Base-by-base conservation (phyloP, 305 asterid genomes). In the Fraxinus xanthoxyloides region DNA sequence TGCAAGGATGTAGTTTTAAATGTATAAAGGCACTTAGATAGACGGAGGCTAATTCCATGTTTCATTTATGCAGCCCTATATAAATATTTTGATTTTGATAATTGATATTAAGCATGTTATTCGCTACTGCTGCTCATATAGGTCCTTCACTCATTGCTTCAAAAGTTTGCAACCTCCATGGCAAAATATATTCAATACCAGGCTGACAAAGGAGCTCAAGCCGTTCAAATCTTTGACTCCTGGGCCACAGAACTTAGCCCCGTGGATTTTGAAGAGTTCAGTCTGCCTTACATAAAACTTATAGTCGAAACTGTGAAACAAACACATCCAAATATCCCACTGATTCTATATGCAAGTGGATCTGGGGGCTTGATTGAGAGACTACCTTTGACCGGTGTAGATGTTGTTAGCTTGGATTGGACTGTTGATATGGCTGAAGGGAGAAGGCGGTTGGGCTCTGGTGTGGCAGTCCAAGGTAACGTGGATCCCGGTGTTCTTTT, bases 181-280 rank as follows among this genome's bases (percentile, higher is more conserved):
- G 95, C 94, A 79, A 90, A 89, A 81, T 94, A 94, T 84, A 83
- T 96, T 24, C 90, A 88, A 32, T 96, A 96, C 92, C 99, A 96
- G 90, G 99, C 99, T 10, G 98, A 96, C 86, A 92, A 90, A 40
- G 99, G 99, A 34, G 99, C 99, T 76, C 99, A 96, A 86, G 99
- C 98, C 10, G 98, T 96, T 36, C 99, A 96, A 85, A 95, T 95
- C 28, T 95, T 95, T 32, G 99, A 96, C 84, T 96, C 99, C n/a
- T 96, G 99, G 98, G 99, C 99, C 76, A 96, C 99, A 1, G 98
- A 96, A 79, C 97, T 96, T 24, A 94, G 98, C 90, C 99, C 99
- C 0, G 93, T 92, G 0, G 98, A 96, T 81, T 96, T 96, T 70
- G 99, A 96, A 82, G 98, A 93, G 89, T 96, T 96, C 88, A 96